Evolutionary conservation across 192 early-diverging fungal genomes (phyloP).

Genomic region (Backusella luteola): DNA sequence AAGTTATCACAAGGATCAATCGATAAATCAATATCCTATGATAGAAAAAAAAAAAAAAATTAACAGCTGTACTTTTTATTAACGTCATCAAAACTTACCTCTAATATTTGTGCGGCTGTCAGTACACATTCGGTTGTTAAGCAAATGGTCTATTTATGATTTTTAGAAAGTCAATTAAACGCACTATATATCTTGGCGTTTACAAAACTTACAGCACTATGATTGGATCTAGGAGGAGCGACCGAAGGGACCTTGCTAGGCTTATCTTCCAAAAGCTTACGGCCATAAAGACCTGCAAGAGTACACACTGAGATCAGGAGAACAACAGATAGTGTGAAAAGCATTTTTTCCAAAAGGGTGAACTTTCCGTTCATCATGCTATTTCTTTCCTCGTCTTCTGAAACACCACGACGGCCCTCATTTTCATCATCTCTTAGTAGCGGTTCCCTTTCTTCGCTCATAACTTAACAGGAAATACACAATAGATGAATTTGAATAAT

Average conservation of each 20-base stretch:
- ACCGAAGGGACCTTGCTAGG: neutral
- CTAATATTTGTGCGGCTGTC: conserved; percentile 56
- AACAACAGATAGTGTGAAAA: conserved; percentile 20
- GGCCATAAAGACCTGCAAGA: conserved; percentile 38
- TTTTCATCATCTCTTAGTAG: conserved; percentile 16
- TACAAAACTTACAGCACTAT: conserved; percentile 8
- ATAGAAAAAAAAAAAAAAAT: neutral
- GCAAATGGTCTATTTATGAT: conserved; percentile 35
- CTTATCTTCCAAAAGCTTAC: conserved; percentile 18
- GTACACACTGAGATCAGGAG: conserved; percentile 31
- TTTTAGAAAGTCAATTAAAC: neutral
- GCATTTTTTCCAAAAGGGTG: conserved; percentile 32
- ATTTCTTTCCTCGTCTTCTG: neutral
- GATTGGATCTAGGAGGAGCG: neutral
- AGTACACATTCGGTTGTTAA: conserved; percentile 61
- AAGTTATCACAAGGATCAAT: conserved; percentile 71
- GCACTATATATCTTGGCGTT: neutral
- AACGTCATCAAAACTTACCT: conserved; percentile 1
- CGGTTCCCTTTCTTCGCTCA: conserved; percentile 27
- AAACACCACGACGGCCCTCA: neutral
- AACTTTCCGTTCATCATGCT: conserved; percentile 27
- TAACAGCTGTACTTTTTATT: neutral
- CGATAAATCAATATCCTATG: conserved; percentile 48
- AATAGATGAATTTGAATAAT: neutral
- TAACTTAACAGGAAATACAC: neutral